Evolutionary conservation across 441 rosid species (phyloP).

Genomic region (Aquilaria agallochum): DNA sequence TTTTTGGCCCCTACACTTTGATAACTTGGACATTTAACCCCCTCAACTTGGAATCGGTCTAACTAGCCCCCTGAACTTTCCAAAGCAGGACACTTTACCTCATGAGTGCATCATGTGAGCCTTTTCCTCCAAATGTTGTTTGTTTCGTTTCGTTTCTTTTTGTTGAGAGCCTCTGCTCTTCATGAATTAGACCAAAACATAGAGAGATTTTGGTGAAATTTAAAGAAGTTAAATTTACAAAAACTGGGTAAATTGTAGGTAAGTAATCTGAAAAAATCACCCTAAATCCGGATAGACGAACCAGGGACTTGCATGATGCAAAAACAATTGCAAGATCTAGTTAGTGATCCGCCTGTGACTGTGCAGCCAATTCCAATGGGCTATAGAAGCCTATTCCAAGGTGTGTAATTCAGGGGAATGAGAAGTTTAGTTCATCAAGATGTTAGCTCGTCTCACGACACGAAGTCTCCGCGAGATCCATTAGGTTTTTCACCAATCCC

Average conservation of each 20-base stretch:
- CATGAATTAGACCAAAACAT: too few species aligned
- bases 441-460: conserved; percentile 79
- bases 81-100: too few species aligned
- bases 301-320: conserved; percentile 62
- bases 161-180: too few species aligned
- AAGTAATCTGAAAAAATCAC: conserved; percentile 55
- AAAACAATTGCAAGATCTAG: conserved; percentile 57
- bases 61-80: too few species aligned
- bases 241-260: conserved; percentile 62
- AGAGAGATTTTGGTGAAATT: conserved; percentile 50
- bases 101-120: too few species aligned
- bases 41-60: too few species aligned
- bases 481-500: conserved; percentile 56
- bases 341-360: conserved; percentile 34
- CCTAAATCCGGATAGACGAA: conserved; percentile 80
- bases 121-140: too few species aligned
- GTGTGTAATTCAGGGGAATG: conserved; percentile 40
- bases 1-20: too few species aligned
- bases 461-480: conserved; percentile 78
- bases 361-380: conserved; percentile 26
- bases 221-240: conserved; percentile 75
- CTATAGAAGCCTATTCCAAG: conserved; percentile 82
- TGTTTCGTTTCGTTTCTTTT: too few species aligned
- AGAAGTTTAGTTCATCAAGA: conserved; percentile 27
- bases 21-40: too few species aligned